A percentile compares a stretch with the other conserved stretches of the same genome.
phyloP scores from a whole-genome alignment of 78 protist species.

The Dictyostelium firmibasis region DNA sequence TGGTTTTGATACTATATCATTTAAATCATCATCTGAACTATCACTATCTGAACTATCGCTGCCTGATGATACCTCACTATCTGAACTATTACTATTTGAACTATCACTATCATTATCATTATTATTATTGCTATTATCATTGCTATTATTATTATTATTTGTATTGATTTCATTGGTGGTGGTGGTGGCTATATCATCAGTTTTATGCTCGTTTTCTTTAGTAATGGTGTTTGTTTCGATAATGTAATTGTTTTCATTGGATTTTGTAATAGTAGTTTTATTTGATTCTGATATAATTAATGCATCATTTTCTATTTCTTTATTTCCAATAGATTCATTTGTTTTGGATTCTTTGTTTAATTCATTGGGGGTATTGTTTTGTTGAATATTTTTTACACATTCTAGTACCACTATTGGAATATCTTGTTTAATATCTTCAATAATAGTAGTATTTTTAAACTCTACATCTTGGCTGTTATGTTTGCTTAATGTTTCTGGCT shows the following conservation, averaged over 20 bases:
- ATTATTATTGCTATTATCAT: too few species aligned
- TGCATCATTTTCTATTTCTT: background rate
- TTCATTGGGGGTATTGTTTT: background rate
- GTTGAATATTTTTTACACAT: too few species aligned
- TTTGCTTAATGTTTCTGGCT: background rate
- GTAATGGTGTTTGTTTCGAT: background rate
- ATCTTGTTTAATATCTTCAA: background rate
- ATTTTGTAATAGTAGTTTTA: background rate
- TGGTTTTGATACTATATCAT: constrained; percentile 40
- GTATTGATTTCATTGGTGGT: background rate
- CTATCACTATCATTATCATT: background rate
- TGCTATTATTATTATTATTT: too few species aligned
- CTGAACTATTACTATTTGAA: constrained; percentile 10
- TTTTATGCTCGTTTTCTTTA: background rate
- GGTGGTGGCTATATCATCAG: background rate
- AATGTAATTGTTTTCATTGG: background rate
- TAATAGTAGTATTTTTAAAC: background rate
- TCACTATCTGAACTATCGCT: background rate
- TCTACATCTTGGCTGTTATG: background rate
- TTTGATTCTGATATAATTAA: background rate
- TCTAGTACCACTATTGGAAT: too few species aligned
- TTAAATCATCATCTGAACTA: constrained; percentile 32
- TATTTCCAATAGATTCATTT: background rate
- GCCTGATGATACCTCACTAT: background rate
- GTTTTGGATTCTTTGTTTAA: background rate